These are phyloP conservation scores for Emericellopsis terricola DNA, from an alignment of 495 filamentous ascomycete species.

Conservation along the genomic window DNA sequence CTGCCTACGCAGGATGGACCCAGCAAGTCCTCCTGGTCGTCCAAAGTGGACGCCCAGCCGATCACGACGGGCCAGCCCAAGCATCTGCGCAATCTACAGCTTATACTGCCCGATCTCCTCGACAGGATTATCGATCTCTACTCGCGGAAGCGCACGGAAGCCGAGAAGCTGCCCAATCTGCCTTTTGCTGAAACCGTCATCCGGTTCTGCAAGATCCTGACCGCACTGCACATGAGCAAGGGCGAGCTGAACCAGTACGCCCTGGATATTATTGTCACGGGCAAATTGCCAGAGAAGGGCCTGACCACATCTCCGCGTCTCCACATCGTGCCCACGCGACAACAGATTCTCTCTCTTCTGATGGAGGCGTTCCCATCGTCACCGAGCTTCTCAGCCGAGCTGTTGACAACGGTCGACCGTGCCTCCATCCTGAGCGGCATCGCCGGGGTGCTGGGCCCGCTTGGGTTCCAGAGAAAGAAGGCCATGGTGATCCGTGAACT, in stretches of 20 bases:
- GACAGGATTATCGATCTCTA: slow-evolving; percentile 76
- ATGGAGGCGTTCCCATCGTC: slow-evolving; percentile 61
- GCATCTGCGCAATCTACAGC: slow-evolving; percentile 23
- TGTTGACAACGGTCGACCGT: slow-evolving; percentile 50
- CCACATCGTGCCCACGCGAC: slow-evolving; percentile 33
- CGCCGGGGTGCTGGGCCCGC: slow-evolving; percentile 53
- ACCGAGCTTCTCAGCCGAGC: slow-evolving; percentile 41
- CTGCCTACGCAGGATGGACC: slow-evolving; percentile 28
- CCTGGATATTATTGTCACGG: slow-evolving; percentile 44
- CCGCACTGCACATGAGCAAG: slow-evolving; percentile 47
- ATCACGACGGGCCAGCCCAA: slow-evolving; percentile 21
- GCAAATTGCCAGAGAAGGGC: slow-evolving; percentile 12
- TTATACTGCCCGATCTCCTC: slow-evolving; percentile 34
- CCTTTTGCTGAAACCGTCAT: slow-evolving; percentile 70
- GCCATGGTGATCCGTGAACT: slow-evolving; percentile 73
- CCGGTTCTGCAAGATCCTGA: slow-evolving; percentile 56
- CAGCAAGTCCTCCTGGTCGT: slow-evolving; percentile 19
- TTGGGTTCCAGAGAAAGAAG: slow-evolving; percentile 73
- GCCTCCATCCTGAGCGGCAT: slow-evolving; percentile 69
- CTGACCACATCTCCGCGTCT: slow-evolving; percentile 25
- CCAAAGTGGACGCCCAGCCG: slow-evolving; percentile 26
- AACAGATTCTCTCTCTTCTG: slow-evolving; percentile 49
- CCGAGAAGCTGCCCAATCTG: slow-evolving; percentile 64
- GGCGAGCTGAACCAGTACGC: slow-evolving; percentile 50
- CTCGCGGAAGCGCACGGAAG: slow-evolving; percentile 61